A percentile compares a stretch with the other conserved stretches of the same genome.
These are phyloP conservation scores for Umbellularia californica DNA, from an alignment of 164 flowering plant genomes.

Conservation along the genomic window DNA sequence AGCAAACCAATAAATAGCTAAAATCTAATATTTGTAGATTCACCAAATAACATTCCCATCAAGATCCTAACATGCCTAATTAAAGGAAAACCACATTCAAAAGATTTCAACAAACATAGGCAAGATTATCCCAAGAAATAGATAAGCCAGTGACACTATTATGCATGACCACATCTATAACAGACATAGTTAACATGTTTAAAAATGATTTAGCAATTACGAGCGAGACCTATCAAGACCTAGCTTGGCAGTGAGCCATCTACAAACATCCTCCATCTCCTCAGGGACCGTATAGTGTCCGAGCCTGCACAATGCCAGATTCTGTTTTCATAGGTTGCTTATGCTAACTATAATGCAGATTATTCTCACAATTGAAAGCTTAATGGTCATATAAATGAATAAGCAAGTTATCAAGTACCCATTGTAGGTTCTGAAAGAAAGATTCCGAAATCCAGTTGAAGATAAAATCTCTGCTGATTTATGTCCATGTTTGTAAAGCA, in stretches of 20 bases:
- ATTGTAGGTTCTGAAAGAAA: slow-evolving; percentile 47
- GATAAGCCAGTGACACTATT: slow-evolving; percentile 7
- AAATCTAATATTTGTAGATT: slow-evolving; percentile 2
- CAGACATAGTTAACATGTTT: neutral
- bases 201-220: slow-evolving; percentile 5
- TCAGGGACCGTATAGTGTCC: slow-evolving; percentile 90
- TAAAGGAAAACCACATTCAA: slow-evolving; percentile 5
- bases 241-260: slow-evolving; percentile 62
- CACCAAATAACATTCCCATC: slow-evolving; percentile 10
- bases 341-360: neutral
- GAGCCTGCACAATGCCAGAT: slow-evolving; percentile 51
- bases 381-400: neutral
- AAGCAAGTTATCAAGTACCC: slow-evolving; percentile 42
- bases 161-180: neutral
- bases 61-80: slow-evolving; percentile 14
- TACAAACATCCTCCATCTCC: slow-evolving; percentile 89
- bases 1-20: neutral
- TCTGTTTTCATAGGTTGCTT: neutral
- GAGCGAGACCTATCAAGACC: slow-evolving; percentile 56
- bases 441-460: slow-evolving; percentile 49
- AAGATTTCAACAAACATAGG: slow-evolving; percentile 2
- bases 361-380: neutral
- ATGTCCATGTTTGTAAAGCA: slow-evolving; percentile 51
- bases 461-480: slow-evolving; percentile 44
- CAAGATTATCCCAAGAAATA: slow-evolving; percentile 13